These are phyloP conservation scores for Rhizoctonia solani DNA, from an alignment of 1,284 basidiomycete species.

Conservation along the genomic window DNA sequence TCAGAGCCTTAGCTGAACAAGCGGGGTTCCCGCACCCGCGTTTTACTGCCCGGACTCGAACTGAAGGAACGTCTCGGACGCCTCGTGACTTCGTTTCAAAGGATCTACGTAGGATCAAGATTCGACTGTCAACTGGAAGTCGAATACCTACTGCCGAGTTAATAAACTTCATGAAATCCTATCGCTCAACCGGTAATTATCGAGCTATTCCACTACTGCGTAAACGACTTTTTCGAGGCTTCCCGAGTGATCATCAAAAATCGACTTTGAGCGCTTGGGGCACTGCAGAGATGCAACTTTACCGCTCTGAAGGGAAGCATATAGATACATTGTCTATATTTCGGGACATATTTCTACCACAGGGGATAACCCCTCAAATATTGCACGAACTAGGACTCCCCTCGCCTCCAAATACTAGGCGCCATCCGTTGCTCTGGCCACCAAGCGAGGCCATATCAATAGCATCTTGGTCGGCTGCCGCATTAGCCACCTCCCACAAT, in stretches of 20 bases:
- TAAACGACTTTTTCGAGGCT: neutral
- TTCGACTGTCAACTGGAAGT: neutral
- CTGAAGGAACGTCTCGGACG: neutral
- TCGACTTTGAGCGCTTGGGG: neutral
- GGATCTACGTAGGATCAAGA: constrained; percentile 7
- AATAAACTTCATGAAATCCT: constrained; percentile 6
- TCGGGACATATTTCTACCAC: neutral
- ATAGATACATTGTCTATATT: neutral
- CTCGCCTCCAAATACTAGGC: neutral
- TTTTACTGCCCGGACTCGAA: neutral
- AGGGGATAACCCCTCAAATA: constrained; percentile 3
- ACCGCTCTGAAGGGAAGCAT: neutral
- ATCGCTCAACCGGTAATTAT: neutral
- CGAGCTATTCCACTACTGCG: constrained; percentile 3
- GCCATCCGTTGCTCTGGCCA: neutral
- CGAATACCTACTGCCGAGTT: neutral
- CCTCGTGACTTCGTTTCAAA: neutral
- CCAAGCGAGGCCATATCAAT: constrained; percentile 16
- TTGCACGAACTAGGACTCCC: neutral
- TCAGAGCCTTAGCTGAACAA: neutral
- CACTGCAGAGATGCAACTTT: constrained; percentile 21
- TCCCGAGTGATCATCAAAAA: neutral
- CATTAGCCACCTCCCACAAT: neutral
- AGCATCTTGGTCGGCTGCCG: constrained; percentile 13
- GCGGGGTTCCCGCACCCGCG: neutral